A percentile compares a stretch with the other conserved stretches of the same genome.
These are phyloP conservation scores for Excoecaria agallocha DNA, from an alignment of 345 rosid genomes.

Conservation along the genomic window DNA sequence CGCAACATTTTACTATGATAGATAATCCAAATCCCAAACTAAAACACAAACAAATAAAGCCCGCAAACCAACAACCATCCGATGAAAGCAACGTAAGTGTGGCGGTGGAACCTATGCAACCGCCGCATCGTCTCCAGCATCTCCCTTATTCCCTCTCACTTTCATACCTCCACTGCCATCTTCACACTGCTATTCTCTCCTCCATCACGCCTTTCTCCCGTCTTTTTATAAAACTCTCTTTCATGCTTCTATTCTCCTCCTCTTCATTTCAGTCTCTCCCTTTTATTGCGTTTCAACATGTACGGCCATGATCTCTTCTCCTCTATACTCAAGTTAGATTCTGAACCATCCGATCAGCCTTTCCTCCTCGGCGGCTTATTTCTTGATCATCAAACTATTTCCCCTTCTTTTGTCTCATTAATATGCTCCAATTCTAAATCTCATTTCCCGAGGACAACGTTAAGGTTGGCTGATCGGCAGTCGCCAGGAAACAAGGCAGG, in stretches of 20 bases:
- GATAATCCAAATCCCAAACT: no score
- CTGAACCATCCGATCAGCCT: conserved; percentile 24
- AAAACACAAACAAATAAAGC: not conserved
- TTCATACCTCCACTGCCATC: not conserved
- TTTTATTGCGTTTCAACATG: conserved; percentile 31
- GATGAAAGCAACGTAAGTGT: conserved; percentile 12
- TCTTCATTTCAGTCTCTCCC: not conserved
- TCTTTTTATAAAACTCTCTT: not conserved
- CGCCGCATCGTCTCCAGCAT: conserved; percentile 4
- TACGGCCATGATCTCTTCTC: conserved; percentile 43
- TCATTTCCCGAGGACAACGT: conserved; percentile 13
- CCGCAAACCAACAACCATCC: not conserved
- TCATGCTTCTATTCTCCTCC: not conserved
- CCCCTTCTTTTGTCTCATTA: conserved; percentile 48
- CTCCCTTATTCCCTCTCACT: conserved; percentile 13
- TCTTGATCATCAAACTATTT: conserved; percentile 36
- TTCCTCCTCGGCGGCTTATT: conserved; percentile 44
- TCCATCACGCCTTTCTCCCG: conserved; percentile 19
- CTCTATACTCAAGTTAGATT: conserved; percentile 30
- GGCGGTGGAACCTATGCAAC: conserved; percentile 13
- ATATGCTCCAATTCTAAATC: conserved; percentile 12
- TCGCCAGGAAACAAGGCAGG: conserved; percentile 19
- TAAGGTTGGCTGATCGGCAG: conserved; percentile 30
- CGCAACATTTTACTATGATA: no score
- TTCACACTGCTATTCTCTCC: conserved; percentile 26